Base-by-base conservation (phyloP, 1,139 yeast genomes). In the Yamadazyma siamensis region DNA sequence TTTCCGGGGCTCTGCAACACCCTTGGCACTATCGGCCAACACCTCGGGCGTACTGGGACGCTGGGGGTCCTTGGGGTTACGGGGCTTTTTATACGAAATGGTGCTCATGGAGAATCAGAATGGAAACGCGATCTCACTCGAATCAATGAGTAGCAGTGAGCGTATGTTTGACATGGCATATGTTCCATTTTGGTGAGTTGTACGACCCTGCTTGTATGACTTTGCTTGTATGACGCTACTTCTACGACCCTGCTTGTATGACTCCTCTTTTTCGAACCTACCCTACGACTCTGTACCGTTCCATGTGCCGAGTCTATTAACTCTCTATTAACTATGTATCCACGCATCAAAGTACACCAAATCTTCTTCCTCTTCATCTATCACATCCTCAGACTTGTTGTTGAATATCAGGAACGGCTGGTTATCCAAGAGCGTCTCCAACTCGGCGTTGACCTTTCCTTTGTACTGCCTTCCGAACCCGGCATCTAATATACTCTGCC, bases 401-500 rank as follows among this genome's bases (percentile, higher is more conserved):
- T 65, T 67, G 35, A 66, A 65, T 13, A 66, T 50, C 13, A 61
- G 50, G 39, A 49, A 66, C 5, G 52, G 46, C 30, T 50, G 52
- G 29, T 46, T 49, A 10, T 34, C 28, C 6, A 42, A 28, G 7
- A 31, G 23, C 10, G 7, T 7, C 13, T 33, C 36, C 3, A 33
- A 30, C 5, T 34, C 33, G 13, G 32, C 38, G 22, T 44, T 40
- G 11, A 40, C 48, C 12, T 50, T 56, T n/a, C n/a, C n/a, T n/a
- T n/a, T n/a, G 38, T 58, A 62, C n/a, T 53, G 51, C 28, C 56
- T 50, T 1, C 80, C 83, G 31, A 73, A 77, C 2, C 82, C 82
- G 4, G 77, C 76, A 43, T 75, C 83, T 25, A 77, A 49, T 2
- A 80, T 74, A 46, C 83, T 75, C 34, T 73, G 79, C 64, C 80